Evolutionary conservation across 345 rosid genomes (phyloP).

Genomic region (Geranium rotundifolium): DNA sequence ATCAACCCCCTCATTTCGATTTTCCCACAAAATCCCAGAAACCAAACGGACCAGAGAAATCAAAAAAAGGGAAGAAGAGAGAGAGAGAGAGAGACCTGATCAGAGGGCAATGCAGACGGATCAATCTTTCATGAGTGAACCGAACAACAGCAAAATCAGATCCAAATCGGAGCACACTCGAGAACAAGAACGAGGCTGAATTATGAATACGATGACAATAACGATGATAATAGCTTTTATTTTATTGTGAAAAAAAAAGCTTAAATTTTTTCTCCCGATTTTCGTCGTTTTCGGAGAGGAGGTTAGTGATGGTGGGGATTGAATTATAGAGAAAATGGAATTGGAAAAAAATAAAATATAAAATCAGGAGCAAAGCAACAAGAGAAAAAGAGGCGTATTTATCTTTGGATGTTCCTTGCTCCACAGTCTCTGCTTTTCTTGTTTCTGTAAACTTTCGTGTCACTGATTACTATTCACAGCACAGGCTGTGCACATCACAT

Average conservation of each 20-base stretch:
- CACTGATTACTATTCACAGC: neutral
- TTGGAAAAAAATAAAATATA: slow-evolving; percentile 6
- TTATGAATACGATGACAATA: neutral
- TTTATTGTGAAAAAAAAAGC: neutral
- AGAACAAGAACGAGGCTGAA: neutral
- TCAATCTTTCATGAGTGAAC: slow-evolving; percentile 17
- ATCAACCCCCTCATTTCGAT: slow-evolving; percentile 2
- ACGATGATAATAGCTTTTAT: neutral
- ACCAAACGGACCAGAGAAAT: slow-evolving; percentile 3
- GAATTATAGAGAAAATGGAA: slow-evolving; percentile 5
- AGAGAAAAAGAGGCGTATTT: slow-evolving; percentile 10
- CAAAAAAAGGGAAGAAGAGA: slow-evolving; percentile 6
- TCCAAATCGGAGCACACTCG: slow-evolving; percentile 40
- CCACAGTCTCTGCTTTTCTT: slow-evolving; percentile 3
- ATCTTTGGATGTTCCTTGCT: slow-evolving; percentile 11
- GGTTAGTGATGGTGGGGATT: neutral
- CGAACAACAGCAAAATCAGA: slow-evolving; percentile 25
- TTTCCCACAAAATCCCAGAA: too few relatives aligned
- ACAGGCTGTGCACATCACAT: neutral
- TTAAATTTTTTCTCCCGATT: neutral
- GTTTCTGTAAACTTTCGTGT: slow-evolving; percentile 3
- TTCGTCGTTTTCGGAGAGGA: neutral
- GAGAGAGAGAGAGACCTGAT: slow-evolving; percentile 29
- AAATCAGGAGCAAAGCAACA: slow-evolving; percentile 9
- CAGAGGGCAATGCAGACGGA: slow-evolving; percentile 19